Evolutionary conservation across 2,329 filamentous ascomycete species (phyloP).

Genomic region (Hawksworthiomyces lignivorus): DNA sequence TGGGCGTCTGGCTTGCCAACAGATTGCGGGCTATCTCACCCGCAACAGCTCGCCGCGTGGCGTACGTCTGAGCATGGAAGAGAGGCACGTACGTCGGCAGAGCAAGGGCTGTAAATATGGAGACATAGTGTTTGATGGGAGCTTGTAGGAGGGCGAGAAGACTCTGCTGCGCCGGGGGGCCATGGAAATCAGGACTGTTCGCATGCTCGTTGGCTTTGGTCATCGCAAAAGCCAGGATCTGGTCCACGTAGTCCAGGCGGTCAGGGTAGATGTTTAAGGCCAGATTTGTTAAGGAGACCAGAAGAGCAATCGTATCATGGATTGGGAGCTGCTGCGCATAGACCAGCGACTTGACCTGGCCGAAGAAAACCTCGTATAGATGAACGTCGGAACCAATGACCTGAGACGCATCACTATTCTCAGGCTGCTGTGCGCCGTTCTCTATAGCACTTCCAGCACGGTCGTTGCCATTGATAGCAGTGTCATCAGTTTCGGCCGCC

Average conservation of each 20-base stretch:
- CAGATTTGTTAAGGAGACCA: conserved; percentile 90
- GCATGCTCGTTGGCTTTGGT: conserved; percentile 80
- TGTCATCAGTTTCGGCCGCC: conserved; percentile 38
- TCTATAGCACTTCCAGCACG: too few relatives aligned
- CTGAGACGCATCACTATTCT: conserved; percentile 17
- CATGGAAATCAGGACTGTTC: conserved; percentile 93
- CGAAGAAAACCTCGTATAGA: conserved; percentile 95
- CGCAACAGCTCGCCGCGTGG: conserved; percentile 82
- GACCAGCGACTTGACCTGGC: conserved; percentile 88
- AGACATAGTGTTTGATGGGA: conserved; percentile 81
- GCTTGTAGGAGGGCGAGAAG: conserved; percentile 85
- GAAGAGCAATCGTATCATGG: conserved; percentile 85
- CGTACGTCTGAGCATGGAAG: conserved; percentile 85
- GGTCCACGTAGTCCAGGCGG: conserved; percentile 87
- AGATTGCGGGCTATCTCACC: conserved; percentile 78
- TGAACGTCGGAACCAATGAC: conserved; percentile 68
- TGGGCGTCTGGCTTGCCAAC: conserved; percentile 72
- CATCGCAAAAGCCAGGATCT: conserved; percentile 82
- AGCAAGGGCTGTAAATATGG: conserved; percentile 91
- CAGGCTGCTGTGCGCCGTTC: conserved; percentile 12
- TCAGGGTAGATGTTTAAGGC: conserved; percentile 95
- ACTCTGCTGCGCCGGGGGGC: conserved; percentile 76
- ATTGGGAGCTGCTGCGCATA: conserved; percentile 86
- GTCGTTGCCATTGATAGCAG: conserved; percentile 39
- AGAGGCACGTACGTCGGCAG: conserved; percentile 88